phyloP scores from a whole-genome alignment of 1,139 yeast genomes.

The Sugiyamaella neomexicana region DNA sequence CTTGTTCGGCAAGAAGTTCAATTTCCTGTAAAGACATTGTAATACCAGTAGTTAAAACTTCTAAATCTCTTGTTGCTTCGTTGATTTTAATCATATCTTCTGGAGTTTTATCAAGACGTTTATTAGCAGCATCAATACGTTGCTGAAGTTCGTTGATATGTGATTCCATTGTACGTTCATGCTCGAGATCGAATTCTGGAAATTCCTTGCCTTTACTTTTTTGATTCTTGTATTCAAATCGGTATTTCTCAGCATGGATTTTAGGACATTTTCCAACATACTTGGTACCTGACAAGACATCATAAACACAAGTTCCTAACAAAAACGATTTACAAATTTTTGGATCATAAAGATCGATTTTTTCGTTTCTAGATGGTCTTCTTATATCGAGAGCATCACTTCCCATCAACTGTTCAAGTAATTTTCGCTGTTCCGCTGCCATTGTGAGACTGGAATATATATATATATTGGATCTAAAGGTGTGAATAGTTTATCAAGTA shows the following conservation, averaged over 20 bases:
- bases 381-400: slow-evolving; percentile 44
- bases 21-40: slow-evolving; percentile 73
- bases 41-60: slow-evolving; percentile 62
- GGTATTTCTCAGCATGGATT: slow-evolving; percentile 73
- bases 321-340: slow-evolving; percentile 77
- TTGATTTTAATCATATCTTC: slow-evolving; percentile 71
- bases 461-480: too few species aligned
- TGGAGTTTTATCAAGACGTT: slow-evolving; percentile 70
- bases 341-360: slow-evolving; percentile 54
- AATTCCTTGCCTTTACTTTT: slow-evolving; percentile 57
- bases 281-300: slow-evolving; percentile 77
- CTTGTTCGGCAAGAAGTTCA: slow-evolving; percentile 52
- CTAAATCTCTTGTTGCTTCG: slow-evolving; percentile 64
- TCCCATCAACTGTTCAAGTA: slow-evolving; percentile 84
- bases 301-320: slow-evolving; percentile 89
- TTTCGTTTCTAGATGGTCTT: slow-evolving; percentile 29
- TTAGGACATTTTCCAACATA: slow-evolving; percentile 80
- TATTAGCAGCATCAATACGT: slow-evolving; percentile 63
- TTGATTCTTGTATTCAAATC: slow-evolving; percentile 65
- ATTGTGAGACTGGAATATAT: too few species aligned
- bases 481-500: too few species aligned
- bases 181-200: slow-evolving; percentile 72
- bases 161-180: slow-evolving; percentile 52
- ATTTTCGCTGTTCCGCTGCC: slow-evolving; percentile 74
- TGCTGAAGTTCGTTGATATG: slow-evolving; percentile 68